These are phyloP conservation scores for Ganoderma resinaceum DNA, from an alignment of 1,284 basidiomycete species.

Conservation along the genomic window DNA sequence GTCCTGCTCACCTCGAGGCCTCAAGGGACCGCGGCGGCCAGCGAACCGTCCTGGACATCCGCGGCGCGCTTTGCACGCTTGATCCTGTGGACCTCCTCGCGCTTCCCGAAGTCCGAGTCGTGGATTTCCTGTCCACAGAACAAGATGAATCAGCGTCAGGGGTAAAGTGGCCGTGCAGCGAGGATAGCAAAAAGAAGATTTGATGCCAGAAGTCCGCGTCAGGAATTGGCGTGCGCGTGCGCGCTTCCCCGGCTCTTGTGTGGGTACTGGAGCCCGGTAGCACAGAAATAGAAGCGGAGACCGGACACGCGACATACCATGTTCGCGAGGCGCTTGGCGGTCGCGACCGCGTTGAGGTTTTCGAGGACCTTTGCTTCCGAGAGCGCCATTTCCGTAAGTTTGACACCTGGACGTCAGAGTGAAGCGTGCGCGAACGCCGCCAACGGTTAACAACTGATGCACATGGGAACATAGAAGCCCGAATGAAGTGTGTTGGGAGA, in stretches of 20 bases:
- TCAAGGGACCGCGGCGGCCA: slow-evolving; percentile 2
- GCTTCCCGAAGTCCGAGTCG: slow-evolving; percentile 89
- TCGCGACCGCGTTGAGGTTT: slow-evolving; percentile 87
- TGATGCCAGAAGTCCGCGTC: not conserved
- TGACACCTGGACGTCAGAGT: slow-evolving; percentile 59
- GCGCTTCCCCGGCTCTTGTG: no score
- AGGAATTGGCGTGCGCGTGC: no score
- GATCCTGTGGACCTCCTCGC: slow-evolving; percentile 81
- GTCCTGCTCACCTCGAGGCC: not conserved
- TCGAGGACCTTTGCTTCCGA: slow-evolving; percentile 88
- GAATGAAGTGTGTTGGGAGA: not conserved
- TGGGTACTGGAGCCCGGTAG: not conserved
- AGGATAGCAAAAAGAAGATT: not conserved
- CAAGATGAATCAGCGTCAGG: not conserved
- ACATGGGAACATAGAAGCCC: not conserved
- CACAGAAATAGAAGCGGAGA: not conserved
- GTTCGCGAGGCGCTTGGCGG: slow-evolving; percentile 91
- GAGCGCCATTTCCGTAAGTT: slow-evolving; percentile 75
- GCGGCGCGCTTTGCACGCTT: slow-evolving; percentile 57
- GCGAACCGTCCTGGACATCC: slow-evolving; percentile 29
- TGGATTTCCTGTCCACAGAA: slow-evolving; percentile 77
- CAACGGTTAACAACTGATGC: not conserved
- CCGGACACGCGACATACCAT: slow-evolving; percentile 68
- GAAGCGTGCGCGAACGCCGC: not conserved
- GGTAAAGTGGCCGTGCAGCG: not conserved